Evolutionary conservation across 2,329 filamentous ascomycete species (phyloP).

Genomic region (Eutypella sp.): DNA sequence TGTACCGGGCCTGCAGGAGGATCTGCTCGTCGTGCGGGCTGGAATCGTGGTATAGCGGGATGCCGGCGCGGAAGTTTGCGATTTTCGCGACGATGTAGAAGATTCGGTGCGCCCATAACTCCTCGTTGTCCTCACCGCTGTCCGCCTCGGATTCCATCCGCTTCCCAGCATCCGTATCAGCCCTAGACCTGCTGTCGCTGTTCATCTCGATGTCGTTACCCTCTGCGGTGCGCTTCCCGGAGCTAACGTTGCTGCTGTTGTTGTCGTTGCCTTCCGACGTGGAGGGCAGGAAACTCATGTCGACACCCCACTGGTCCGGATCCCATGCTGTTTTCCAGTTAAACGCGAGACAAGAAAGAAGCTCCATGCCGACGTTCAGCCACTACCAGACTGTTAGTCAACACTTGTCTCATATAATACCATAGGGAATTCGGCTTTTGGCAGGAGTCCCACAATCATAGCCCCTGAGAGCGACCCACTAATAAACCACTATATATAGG

Average conservation of each 20-base stretch:
- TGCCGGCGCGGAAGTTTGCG: conserved; percentile 73
- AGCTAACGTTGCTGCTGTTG: conserved; percentile 2
- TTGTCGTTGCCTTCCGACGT: conserved; percentile 1
- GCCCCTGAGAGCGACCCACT: no score
- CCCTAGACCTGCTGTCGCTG: neutral
- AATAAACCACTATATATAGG: no score
- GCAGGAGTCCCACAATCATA: no score
- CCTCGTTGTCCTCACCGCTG: conserved; percentile 63
- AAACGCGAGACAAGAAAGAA: conserved; percentile 82
- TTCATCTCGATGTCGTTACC: no score
- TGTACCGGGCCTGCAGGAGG: conserved; percentile 57
- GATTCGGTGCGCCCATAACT: conserved; percentile 83
- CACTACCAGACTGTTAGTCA: no score
- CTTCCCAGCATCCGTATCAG: no score
- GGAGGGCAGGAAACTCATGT: conserved; percentile 58
- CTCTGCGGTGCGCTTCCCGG: no score
- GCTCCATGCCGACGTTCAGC: conserved; percentile 86
- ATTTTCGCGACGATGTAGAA: conserved; percentile 85
- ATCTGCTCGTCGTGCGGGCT: conserved; percentile 60
- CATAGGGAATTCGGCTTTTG: no score
- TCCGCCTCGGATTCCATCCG: conserved; percentile 10
- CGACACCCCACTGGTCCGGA: conserved; percentile 82
- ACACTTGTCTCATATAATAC: no score
- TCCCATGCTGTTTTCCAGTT: conserved; percentile 87
- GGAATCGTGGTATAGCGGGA: conserved; percentile 55